Evolutionary conservation across 768 basidiomycete genomes (phyloP).

Genomic region (Boletus reticuloceps): DNA sequence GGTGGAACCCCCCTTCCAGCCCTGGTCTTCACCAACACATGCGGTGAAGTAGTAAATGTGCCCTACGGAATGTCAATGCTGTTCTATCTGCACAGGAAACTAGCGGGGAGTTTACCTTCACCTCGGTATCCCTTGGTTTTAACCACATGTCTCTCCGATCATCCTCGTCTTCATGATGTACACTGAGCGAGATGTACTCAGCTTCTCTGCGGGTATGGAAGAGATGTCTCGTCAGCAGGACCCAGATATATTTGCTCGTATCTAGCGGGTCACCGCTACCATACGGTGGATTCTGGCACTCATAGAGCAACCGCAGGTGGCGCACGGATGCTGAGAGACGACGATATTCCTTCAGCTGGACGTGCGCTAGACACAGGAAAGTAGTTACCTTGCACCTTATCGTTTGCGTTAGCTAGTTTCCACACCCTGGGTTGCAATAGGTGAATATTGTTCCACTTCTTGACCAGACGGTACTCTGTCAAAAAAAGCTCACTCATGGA

Average conservation of each 20-base stretch:
- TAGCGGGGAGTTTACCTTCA: conserved; percentile 33
- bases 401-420: conserved; percentile 45
- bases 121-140: conserved; percentile 31
- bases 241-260: conserved; percentile 59
- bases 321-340: conserved; percentile 36
- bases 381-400: conserved; percentile 32
- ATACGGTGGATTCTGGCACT: not conserved
- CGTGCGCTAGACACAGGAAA: conserved; percentile 13
- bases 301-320: conserved; percentile 41
- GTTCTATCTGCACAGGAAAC: not conserved
- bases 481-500: conserved; percentile 62
- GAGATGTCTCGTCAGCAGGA: conserved; percentile 79
- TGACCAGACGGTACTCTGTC: not conserved
- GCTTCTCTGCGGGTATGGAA: conserved; percentile 51
- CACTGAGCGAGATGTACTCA: conserved; percentile 65
- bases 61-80: conserved; percentile 26
- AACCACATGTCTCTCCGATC: conserved; percentile 23
- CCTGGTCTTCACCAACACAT: conserved; percentile 34
- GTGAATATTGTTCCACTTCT: not conserved
- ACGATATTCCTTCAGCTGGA: not conserved
- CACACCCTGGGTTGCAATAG: conserved; percentile 22
- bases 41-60: conserved; percentile 45
- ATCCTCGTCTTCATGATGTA: conserved; percentile 43
- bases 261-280: conserved; percentile 1
- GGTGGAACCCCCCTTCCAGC: conserved; percentile 25